These are phyloP conservation scores for Dissoconium aciculare DNA, from an alignment of 2,329 filamentous ascomycete species.

Conservation along the genomic window DNA sequence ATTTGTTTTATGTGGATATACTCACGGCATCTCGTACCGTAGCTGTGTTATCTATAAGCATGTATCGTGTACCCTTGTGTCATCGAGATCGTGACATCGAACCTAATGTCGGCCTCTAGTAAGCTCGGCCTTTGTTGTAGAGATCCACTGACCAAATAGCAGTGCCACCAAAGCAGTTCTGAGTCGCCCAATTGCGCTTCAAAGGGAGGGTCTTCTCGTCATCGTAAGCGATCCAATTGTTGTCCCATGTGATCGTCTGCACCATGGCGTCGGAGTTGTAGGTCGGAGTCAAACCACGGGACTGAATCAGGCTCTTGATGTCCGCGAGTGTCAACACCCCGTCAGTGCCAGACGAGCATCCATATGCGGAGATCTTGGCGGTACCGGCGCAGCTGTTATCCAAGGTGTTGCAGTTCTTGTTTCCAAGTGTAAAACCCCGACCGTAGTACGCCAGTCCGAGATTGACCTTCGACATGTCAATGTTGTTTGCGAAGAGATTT, in stretches of 20 bases:
- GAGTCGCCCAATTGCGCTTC: background rate
- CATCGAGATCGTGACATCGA: no score
- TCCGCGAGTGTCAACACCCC: conserved; percentile 26
- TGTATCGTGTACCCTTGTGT: no score
- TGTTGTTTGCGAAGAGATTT: conserved; percentile 33
- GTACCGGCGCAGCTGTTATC: conserved; percentile 11
- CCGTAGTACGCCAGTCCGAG: conserved; percentile 37
- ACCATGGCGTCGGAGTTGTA: conserved; percentile 13
- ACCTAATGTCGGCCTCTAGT: no score
- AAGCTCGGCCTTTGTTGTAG: no score
- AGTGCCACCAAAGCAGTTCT: background rate
- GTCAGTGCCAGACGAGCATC: conserved; percentile 15
- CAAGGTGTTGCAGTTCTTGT: conserved; percentile 11
- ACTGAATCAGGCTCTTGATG: conserved; percentile 23
- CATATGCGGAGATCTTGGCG: conserved; percentile 14
- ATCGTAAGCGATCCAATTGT: conserved; percentile 30
- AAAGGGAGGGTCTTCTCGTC: conserved; percentile 14
- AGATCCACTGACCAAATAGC: background rate
- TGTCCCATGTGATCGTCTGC: conserved; percentile 23
- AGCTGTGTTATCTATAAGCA: no score
- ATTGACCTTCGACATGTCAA: conserved; percentile 29
- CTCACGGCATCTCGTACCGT: no score
- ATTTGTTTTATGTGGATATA: no score
- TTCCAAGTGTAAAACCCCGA: conserved; percentile 20
- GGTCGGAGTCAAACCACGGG: background rate